Conservation (phyloP, 129 eudicot genomes). For the Helichrysum umbraculigerum region DNA sequence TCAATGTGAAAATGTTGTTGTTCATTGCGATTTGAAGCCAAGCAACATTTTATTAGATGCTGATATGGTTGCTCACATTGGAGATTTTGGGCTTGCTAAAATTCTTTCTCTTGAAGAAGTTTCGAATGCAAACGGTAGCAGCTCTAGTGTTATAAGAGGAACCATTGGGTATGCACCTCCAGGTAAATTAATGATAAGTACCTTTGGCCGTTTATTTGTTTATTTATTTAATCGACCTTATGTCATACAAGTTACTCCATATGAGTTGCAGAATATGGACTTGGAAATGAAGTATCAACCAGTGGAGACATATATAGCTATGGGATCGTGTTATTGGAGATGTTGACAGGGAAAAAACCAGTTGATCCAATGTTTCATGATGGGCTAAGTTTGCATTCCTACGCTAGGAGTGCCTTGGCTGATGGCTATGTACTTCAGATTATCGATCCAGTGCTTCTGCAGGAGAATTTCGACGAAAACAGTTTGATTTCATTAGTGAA, state of each 20-base stretch:
- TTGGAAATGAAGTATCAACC: slow-evolving; percentile 36
- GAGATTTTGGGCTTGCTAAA: slow-evolving; percentile 47
- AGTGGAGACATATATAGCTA: slow-evolving; percentile 43
- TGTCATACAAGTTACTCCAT: not conserved
- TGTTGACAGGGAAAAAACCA: slow-evolving; percentile 34
- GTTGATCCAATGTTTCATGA: slow-evolving; percentile 4
- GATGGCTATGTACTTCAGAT: slow-evolving; percentile 23
- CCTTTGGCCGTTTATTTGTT: not conserved
- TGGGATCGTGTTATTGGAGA: slow-evolving; percentile 42
- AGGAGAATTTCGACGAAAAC: slow-evolving; percentile 12
- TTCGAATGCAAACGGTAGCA: slow-evolving; percentile 15
- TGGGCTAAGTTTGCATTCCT: too few relatives aligned
- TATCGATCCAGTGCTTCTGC: slow-evolving; percentile 29
- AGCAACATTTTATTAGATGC: slow-evolving; percentile 39
- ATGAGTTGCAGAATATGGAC: slow-evolving; percentile 41
- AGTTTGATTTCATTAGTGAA: slow-evolving; percentile 10
- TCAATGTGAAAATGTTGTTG: slow-evolving; percentile 22
- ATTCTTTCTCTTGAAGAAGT: slow-evolving; percentile 17
- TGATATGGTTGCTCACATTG: slow-evolving; percentile 45
- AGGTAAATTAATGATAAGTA: not conserved
- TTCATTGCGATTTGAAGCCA: slow-evolving; percentile 45
- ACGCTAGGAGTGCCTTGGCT: slow-evolving; percentile 19
- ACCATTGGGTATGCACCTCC: slow-evolving; percentile 40
- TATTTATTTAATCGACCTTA: not conserved
- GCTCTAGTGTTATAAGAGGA: slow-evolving; percentile 26